Conservation (phyloP, 225 moss, liverwort and hornwort species). For the Marchantia polymorpha region DNA sequence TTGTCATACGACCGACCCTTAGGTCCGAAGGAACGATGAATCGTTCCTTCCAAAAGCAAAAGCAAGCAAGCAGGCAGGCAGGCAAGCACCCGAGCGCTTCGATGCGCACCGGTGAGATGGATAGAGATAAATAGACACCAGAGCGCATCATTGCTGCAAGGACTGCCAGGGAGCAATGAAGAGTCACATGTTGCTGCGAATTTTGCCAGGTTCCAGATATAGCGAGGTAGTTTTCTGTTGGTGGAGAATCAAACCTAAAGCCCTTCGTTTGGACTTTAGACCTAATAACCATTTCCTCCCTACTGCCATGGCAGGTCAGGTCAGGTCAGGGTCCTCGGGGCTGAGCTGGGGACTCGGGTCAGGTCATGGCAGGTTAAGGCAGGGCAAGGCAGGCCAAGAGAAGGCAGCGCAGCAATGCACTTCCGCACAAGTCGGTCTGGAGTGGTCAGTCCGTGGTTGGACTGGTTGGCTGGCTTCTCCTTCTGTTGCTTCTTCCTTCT, state of each 20-base stretch:
- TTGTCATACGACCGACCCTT: not conserved
- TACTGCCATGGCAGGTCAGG: not conserved
- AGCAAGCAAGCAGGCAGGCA: not conserved
- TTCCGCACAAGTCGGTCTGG: too few relatives aligned
- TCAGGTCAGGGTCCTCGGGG: not conserved
- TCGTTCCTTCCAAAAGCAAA: not conserved
- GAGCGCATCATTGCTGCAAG: conserved; percentile 2
- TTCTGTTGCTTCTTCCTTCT: too few relatives aligned
- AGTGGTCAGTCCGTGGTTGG: too few relatives aligned
- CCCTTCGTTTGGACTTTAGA: not conserved
- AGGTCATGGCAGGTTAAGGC: too few relatives aligned
- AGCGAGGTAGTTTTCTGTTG: conserved; percentile 6
- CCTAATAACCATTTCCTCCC: not conserved
- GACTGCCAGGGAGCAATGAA: conserved; percentile 8
- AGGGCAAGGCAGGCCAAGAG: too few relatives aligned
- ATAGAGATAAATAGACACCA: too few relatives aligned
- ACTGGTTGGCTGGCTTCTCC: too few relatives aligned
- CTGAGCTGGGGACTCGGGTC: too few relatives aligned
- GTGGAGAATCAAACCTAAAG: not conserved
- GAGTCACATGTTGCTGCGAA: conserved; percentile 13
- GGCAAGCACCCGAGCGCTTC: not conserved
- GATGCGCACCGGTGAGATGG: too few relatives aligned
- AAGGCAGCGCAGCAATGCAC: too few relatives aligned
- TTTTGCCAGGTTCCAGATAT: not conserved
- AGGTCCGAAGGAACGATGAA: not conserved